A percentile compares a stretch with the other conserved stretches of the same genome.
These are phyloP conservation scores for Termitomyces sp. DNA, from an alignment of 768 basidiomycete genomes.

Conservation along the genomic window DNA sequence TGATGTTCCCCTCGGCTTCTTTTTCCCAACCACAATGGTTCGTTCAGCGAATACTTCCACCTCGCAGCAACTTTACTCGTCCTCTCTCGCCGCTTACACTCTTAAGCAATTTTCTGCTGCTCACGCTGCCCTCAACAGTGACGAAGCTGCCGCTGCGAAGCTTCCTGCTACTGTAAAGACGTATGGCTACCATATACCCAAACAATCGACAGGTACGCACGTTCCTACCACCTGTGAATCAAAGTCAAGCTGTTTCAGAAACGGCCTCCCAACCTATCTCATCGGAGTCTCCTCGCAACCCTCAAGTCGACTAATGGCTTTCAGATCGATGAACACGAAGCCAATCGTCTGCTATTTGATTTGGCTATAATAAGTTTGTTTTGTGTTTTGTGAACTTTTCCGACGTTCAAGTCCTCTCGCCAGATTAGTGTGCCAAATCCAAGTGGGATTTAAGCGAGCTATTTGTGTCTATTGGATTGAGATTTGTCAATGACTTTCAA, in stretches of 20 bases:
- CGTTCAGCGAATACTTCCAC: constrained; percentile 17
- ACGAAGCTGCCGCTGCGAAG: constrained; percentile 30
- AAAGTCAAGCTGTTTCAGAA: neutral
- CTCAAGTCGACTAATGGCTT: neutral
- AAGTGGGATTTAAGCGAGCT: neutral
- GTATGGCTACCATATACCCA: constrained; percentile 14
- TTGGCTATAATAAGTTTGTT: neutral
- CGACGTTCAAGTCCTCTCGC: neutral
- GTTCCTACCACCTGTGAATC: neutral
- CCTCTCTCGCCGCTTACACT: constrained; percentile 45
- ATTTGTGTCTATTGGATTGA: neutral
- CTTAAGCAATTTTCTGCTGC: constrained; percentile 40
- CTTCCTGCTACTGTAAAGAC: constrained; percentile 29
- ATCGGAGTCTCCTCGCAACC: neutral
- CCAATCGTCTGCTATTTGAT: neutral
- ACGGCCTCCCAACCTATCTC: neutral
- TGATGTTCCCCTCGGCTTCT: neutral
- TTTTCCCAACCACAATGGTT: constrained; percentile 6
- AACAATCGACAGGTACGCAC: constrained; percentile 4
- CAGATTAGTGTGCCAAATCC: neutral
- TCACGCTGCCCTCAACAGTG: constrained; percentile 24
- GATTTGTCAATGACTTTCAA: neutral
- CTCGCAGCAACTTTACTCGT: constrained; percentile 34
- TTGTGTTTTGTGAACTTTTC: neutral
- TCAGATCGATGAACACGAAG: neutral